Base-by-base conservation (phyloP, 2,329 filamentous ascomycete species). In the Mycosphaerella arachidis region DNA sequence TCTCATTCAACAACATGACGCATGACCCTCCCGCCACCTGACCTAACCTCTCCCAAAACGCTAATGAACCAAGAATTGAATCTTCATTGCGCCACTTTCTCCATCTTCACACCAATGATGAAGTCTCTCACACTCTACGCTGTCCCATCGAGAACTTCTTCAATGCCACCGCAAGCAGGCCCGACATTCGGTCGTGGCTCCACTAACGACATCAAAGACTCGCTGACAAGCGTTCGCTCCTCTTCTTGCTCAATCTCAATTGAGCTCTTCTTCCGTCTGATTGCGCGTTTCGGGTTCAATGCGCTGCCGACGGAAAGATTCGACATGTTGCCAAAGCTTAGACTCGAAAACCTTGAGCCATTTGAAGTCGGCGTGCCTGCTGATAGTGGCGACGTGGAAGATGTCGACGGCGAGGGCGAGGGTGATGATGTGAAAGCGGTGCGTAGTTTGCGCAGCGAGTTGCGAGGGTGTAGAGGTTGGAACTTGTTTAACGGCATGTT, bases 201-300 rank as follows among this genome's bases (percentile, higher is more conserved):
- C 12, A 73, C 63, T 7, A 73, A 33, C 4, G 60, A 58, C 13
- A 65, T 59, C 6, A 73, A 57, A 35, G 63, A 63, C 40, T 63
- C 64, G 16, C 60, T 59, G 35, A 70, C 64, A 6, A 63, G 24
- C 4, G 43, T 51, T 9, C 65, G 59, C 56, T 74, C 72, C 56
- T 70, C 66, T 45, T 73, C 71, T 52, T 69, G 66, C 66, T 72
- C 68, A 16, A 71, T 27, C 53, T 73, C 67, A 18, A 66, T 52
- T n/a, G 64, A 60, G 57, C 70, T 72, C 59, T 69, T 71, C 62
- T 70, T 69, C 52, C 68, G 62, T 16, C 68, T 60, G 40, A 72
- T 70, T 12, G 63, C 35, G 4, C 64, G 56, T 10, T 60, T 16
- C 53, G 16, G 29, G 12, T 29, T 16, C 13, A 29, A 46, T n/a